phyloP scores from a whole-genome alignment of 208 protist species.

The Acanthamoeba royreba region DNA sequence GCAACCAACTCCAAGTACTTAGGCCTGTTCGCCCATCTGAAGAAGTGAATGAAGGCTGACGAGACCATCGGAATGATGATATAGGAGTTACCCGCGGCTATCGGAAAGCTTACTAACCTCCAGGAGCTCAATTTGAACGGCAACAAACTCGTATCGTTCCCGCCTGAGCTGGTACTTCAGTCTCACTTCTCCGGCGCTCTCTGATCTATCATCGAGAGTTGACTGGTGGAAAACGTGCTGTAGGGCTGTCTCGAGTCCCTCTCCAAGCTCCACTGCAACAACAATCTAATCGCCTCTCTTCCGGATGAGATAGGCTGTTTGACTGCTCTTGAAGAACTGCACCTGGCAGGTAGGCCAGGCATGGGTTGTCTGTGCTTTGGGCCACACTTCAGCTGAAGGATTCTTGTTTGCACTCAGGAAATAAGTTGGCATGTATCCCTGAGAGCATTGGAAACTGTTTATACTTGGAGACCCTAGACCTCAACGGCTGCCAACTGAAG shows the following conservation, averaged over 20 bases:
- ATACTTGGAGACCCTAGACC: constrained; percentile 24
- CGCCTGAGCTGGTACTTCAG: not conserved
- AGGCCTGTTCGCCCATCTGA: too few relatives aligned
- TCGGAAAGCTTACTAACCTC: not conserved
- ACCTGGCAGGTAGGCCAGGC: not conserved
- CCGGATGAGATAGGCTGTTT: constrained; percentile 44
- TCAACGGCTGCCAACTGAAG: constrained; percentile 13
- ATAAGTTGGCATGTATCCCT: not conserved
- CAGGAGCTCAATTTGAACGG: not conserved
- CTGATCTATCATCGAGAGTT: too few relatives aligned
- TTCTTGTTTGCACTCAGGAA: not conserved
- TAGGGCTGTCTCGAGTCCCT: constrained; percentile 23
- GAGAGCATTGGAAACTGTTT: constrained; percentile 27
- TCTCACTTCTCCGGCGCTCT: not conserved
- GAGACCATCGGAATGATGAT: too few relatives aligned
- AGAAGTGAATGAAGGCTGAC: too few relatives aligned
- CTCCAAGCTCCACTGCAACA: not conserved
- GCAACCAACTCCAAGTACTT: not conserved
- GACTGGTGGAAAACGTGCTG: too few relatives aligned
- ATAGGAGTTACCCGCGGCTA: too few relatives aligned
- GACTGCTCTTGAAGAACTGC: not conserved
- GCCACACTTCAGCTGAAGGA: not conserved
- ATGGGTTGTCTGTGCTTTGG: not conserved
- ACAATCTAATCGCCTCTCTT: constrained; percentile 34
- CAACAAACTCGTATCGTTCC: not conserved